These are phyloP conservation scores for Baudoinia panamericana DNA, from an alignment of 495 filamentous ascomycete species.

Conservation along the genomic window DNA sequence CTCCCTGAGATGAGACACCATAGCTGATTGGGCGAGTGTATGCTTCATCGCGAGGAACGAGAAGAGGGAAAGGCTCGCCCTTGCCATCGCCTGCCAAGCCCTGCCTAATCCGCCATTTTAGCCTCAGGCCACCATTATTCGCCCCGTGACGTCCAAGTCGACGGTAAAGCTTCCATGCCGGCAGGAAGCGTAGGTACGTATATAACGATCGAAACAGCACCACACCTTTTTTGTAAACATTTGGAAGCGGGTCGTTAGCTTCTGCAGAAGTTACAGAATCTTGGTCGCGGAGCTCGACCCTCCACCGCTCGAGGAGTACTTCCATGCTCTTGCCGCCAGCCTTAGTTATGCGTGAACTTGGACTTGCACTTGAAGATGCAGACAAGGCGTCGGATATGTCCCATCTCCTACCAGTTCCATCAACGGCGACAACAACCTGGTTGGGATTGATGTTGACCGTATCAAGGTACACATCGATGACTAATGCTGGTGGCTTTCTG, in stretches of 20 bases:
- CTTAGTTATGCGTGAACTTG: constrained; percentile 33
- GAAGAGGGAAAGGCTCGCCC: no score
- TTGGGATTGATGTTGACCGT: constrained; percentile 64
- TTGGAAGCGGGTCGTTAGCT: constrained; percentile 59
- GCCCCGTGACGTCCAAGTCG: constrained; percentile 52
- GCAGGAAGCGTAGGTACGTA: constrained; percentile 65
- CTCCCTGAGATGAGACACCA: no score
- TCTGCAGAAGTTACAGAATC: constrained; percentile 45
- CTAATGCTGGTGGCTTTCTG: constrained; percentile 67
- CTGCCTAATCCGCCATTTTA: constrained; percentile 66
- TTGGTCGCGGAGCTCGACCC: constrained; percentile 55
- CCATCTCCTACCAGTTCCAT: constrained; percentile 82
- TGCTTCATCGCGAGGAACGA: no score
- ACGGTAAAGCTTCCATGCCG: constrained; percentile 59
- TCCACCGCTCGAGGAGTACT: constrained; percentile 85
- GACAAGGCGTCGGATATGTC: constrained; percentile 77
- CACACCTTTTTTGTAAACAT: constrained; percentile 90
- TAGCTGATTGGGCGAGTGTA: no score
- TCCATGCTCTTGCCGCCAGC: constrained; percentile 42
- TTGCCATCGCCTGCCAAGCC: no score
- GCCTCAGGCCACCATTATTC: constrained; percentile 51
- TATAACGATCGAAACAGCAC: constrained; percentile 91
- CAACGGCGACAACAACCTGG: constrained; percentile 74
- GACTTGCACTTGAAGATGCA: constrained; percentile 37
- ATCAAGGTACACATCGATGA: constrained; percentile 85